Evolutionary conservation across 768 basidiomycete species (phyloP), one percentile per base, ranked within the genome.

Genomic region (Boletus huronensis): DNA sequence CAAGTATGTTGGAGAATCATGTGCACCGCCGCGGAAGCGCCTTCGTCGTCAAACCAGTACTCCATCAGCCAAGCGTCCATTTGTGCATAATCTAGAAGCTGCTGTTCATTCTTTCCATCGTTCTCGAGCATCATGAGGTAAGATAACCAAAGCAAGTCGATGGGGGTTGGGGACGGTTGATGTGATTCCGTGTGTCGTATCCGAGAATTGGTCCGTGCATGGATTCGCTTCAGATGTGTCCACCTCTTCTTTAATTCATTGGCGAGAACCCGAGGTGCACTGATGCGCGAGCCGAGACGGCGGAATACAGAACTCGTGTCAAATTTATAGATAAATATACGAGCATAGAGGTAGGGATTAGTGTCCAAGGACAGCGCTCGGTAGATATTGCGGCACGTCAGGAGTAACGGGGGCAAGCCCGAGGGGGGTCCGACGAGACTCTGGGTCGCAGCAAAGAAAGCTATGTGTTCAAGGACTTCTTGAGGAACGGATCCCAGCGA

Each of bases 61-160:
- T 78, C 77, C 60, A 73, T 74, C 39, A 92, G 66, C 88, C 89
- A 91, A 0, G 60, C 60, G 50, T 83, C 80, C 52, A 90, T 78
- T 38, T 65, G 63, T 6, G 82, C 88, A 62, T 85, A 90, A 23
- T 82, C 81, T n/a, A 82, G 66, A n/a, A 92, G 77, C 65, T 90
- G 89, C 42, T 46, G 67, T 59, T 80, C 80, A 60, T 92, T 92
- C 64, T 80, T 84, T 40, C 82, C 87, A 28, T 87, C 87, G 60
- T 90, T 87, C 72, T 93, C 91, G 44, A 93, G 73, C 77, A 91
- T 79, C 83, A 93, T 83, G 35, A 89, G 70, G 64, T 87, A 91
- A 26, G 83, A 79, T 28, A 80, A 79, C 76, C 83, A 87, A 6
- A 92, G 78, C 14, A 82, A 64, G n/a, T 82, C 75, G 39, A 44